Percentiles rank a stretch among this genome's conserved stretches.
Conservation (phyloP, 2,329 filamentous ascomycete genomes). For the Penicillium sp. region DNA sequence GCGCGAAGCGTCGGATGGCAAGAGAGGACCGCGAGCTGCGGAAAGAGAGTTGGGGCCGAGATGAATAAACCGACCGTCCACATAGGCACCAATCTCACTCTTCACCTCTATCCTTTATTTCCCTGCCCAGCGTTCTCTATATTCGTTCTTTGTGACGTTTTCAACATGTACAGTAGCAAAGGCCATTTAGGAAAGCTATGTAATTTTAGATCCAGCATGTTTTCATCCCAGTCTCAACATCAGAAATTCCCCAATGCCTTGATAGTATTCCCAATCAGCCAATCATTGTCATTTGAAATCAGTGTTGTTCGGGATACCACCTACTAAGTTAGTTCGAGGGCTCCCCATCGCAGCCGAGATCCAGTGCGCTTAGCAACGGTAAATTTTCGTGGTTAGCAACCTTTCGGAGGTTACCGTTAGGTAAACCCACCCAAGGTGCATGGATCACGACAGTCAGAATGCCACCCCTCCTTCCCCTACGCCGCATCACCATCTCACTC, state of each 20-base stretch:
- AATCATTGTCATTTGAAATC: neutral
- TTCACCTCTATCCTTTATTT: neutral
- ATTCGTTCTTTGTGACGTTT: neutral
- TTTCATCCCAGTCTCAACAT: neutral
- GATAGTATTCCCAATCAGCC: neutral
- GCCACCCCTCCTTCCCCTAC: slow-evolving; percentile 44
- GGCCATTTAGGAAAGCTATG: slow-evolving; percentile 8
- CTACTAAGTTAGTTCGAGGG: neutral
- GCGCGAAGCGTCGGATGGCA: slow-evolving; percentile 61
- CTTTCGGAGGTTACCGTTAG: slow-evolving; percentile 21
- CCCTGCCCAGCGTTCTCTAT: neutral
- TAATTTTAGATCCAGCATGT: slow-evolving; percentile 10
- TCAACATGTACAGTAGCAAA: slow-evolving; percentile 13
- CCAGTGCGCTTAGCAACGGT: slow-evolving; percentile 20
- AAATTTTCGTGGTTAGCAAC: slow-evolving; percentile 3
- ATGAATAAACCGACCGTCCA: slow-evolving; percentile 48
- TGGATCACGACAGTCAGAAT: slow-evolving; percentile 28
- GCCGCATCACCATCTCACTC: slow-evolving; percentile 33
- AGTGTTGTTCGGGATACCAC: neutral
- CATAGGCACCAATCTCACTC: neutral
- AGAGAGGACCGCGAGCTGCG: slow-evolving; percentile 65
- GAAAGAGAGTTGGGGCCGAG: slow-evolving; percentile 65
- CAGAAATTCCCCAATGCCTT: neutral
- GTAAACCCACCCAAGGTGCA: slow-evolving; percentile 19
- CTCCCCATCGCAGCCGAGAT: neutral